Conservation (phyloP, 179 eudicot genomes). For the Actinidia polygama region DNA sequence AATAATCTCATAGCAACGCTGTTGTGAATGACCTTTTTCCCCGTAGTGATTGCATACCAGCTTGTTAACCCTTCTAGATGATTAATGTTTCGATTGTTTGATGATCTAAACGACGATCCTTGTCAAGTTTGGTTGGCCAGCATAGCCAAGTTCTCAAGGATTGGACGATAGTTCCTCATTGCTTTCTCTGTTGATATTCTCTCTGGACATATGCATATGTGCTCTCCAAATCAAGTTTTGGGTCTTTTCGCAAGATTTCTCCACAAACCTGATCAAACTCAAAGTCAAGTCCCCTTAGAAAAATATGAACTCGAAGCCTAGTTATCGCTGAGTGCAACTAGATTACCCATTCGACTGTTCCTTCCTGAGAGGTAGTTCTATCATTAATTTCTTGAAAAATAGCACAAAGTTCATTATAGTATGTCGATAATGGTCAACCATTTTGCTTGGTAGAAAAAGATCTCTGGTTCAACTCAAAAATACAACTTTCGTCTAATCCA, state of each 20-base stretch:
- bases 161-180: neutral
- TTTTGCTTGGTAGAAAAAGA: neutral
- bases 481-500: constrained; percentile 12
- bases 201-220: constrained; percentile 3
- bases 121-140: neutral
- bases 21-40: neutral
- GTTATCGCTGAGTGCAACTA: neutral
- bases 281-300: too few relatives aligned
- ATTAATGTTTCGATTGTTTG: neutral
- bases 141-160: neutral
- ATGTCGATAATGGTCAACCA: neutral
- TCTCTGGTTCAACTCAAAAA: neutral
- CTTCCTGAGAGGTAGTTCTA: neutral
- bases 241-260: constrained; percentile 27
- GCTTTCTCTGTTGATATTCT: neutral
- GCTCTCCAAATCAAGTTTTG: constrained; percentile 2
- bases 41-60: neutral
- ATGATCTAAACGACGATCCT: neutral
- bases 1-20: neutral
- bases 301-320: too few relatives aligned
- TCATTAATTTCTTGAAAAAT: too few relatives aligned
- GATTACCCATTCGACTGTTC: neutral
- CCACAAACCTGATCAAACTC: too few relatives aligned
- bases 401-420: neutral
- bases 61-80: neutral